Conservation (phyloP, 805 yeast species). For the Dipodascus geniculatus region DNA sequence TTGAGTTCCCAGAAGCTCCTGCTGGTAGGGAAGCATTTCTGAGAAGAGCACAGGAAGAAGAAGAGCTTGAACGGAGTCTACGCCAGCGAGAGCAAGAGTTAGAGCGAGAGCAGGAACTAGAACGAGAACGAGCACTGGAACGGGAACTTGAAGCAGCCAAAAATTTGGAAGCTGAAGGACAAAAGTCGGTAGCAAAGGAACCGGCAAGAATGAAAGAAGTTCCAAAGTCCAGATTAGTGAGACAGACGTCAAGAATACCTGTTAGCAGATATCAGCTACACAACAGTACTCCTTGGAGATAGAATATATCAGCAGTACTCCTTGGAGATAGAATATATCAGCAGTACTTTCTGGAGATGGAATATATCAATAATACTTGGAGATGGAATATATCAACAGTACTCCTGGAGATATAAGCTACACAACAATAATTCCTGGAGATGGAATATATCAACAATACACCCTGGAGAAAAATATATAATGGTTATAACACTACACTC, state of each 20-base stretch:
- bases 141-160: background rate
- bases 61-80: background rate
- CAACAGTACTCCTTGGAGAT: too few species aligned
- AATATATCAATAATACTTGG: too few species aligned
- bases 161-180: background rate
- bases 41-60: conserved; percentile 4
- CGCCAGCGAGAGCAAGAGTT: background rate
- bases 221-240: background rate
- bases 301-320: too few species aligned
- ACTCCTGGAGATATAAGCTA: background rate
- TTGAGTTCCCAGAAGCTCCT: conserved; percentile 41
- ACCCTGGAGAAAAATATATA: too few species aligned
- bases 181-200: background rate
- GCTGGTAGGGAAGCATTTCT: background rate
- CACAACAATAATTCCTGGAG: too few species aligned
- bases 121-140: background rate
- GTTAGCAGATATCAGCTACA: background rate
- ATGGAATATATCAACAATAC: background rate
- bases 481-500: background rate
- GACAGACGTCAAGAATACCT: background rate
- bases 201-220: background rate
- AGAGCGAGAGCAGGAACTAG: conserved; percentile 2
- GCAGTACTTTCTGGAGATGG: background rate
- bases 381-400: background rate
- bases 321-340: too few species aligned